Evolutionary conservation across 2,329 filamentous ascomycete species (phyloP), one percentile per base, ranked within the genome.

Genomic region (Xylariaceae sp.): DNA sequence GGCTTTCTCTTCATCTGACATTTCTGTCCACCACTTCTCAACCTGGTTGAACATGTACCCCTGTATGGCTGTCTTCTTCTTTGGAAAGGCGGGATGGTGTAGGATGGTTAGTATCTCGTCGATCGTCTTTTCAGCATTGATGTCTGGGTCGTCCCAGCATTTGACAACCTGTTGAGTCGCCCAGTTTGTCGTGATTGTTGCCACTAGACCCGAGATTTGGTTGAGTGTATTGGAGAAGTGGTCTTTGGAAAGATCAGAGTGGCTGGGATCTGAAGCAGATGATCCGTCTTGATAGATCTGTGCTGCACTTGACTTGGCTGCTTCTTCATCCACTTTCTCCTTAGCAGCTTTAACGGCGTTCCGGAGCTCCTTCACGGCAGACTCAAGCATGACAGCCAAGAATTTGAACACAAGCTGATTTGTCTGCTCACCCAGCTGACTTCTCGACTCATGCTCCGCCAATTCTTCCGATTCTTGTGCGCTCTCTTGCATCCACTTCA

Each of bases 151-250:
- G 55, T 89, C 82, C 83, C 84, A 88, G 36, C 85, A 86, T 62
- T 84, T 86, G 22, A 89, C 75, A 28, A 89, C 73, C 6, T 85
- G 80, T 5, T 87, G 86, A 0, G 83, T 84, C 19, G 83, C 76
- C 63, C 86, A 89, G 64, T 85, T 80, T 14, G 89, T 71, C 41
- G 88, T 86, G 1, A 73, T 73, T 6, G 78, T 72, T 7, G 78
- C 80, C 18, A 83, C 76, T 14, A 75, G 71, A 2, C 80, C 80
- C 1, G 79, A 78, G 1, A 78, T 77, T 53, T 78, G 73, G 58
- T 83, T 83, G 51, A 83, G 74, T 12, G 79, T 71, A 60, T 83
- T 83, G 63, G 76, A 75, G 57, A 83, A 83, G 60, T 83, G 80
- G 53, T 83, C 80, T 64, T 83, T 83, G 28, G 77, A 80, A 9